A percentile compares a stretch with the other conserved stretches of the same genome.
phyloP scores from a whole-genome alignment of 2,329 filamentous ascomycete species.

The Keithomyces neogunnii region DNA sequence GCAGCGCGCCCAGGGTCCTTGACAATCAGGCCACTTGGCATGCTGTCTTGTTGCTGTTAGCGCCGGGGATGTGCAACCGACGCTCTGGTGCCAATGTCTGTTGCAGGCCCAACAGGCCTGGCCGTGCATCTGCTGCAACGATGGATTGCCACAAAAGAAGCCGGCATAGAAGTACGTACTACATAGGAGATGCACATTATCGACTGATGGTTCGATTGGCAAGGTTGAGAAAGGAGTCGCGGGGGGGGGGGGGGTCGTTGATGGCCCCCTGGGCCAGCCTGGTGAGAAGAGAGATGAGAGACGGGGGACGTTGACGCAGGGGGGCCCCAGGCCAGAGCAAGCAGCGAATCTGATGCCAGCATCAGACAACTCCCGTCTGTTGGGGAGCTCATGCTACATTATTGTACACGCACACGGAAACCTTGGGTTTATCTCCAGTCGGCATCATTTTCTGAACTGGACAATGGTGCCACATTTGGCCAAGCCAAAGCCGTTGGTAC shows the following conservation, averaged over 20 bases:
- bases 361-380: no score
- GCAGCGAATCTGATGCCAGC: no score
- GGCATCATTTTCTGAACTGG: no score
- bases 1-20: background rate
- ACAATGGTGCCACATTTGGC: no score
- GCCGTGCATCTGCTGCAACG: background rate
- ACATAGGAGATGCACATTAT: no score
- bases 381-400: no score
- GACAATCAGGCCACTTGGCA: conserved; percentile 1
- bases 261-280: background rate
- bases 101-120: conserved; percentile 7
- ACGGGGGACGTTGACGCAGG: background rate
- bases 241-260: background rate
- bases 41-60: background rate
- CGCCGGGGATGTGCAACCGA: conserved; percentile 10
- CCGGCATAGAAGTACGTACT: no score
- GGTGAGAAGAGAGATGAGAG: background rate
- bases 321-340: background rate
- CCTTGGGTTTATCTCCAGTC: no score
- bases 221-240: no score
- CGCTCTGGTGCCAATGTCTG: conserved; percentile 11
- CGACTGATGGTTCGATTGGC: no score
- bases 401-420: no score
- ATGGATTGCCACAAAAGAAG: background rate
- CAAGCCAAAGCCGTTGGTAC: no score